Conservation (phyloP, 2,329 filamentous ascomycete species). For the Rhynchosporium secalis region DNA sequence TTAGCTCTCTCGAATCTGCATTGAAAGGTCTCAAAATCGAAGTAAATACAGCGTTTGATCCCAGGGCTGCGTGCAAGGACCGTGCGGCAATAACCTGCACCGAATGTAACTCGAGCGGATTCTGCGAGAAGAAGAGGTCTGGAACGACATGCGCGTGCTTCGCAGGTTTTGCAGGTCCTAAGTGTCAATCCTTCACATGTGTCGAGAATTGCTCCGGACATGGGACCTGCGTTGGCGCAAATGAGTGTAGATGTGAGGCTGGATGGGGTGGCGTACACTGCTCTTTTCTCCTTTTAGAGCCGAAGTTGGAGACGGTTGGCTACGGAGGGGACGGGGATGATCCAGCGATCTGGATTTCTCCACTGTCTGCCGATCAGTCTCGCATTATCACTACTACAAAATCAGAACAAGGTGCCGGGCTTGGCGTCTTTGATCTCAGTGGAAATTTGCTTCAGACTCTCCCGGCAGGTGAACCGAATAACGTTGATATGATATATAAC, state of each 20-base stretch:
- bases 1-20: conserved; percentile 3
- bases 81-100: neutral
- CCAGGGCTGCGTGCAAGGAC: neutral
- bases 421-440: conserved; percentile 7
- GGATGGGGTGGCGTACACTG: conserved; percentile 12
- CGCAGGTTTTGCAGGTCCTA: neutral
- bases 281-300: conserved; percentile 2
- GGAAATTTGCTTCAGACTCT: conserved; percentile 9
- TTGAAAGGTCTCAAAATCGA: conserved; percentile 5
- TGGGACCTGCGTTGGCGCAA: neutral
- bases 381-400: conserved; percentile 1
- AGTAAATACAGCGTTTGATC: neutral
- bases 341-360: conserved; percentile 12
- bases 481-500: conserved; percentile 12
- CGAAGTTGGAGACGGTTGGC: conserved; percentile 7
- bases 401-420: conserved; percentile 1
- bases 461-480: conserved; percentile 6
- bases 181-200: neutral
- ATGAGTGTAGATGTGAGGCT: conserved; percentile 5
- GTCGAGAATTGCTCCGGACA: neutral
- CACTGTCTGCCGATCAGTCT: conserved; percentile 1
- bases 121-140: conserved; percentile 2
- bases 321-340: conserved; percentile 9
- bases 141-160: conserved; percentile 12
- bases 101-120: conserved; percentile 1